Evolutionary conservation across 2,329 filamentous ascomycete genomes (phyloP).

Genomic region (Aspergillus tamarii): DNA sequence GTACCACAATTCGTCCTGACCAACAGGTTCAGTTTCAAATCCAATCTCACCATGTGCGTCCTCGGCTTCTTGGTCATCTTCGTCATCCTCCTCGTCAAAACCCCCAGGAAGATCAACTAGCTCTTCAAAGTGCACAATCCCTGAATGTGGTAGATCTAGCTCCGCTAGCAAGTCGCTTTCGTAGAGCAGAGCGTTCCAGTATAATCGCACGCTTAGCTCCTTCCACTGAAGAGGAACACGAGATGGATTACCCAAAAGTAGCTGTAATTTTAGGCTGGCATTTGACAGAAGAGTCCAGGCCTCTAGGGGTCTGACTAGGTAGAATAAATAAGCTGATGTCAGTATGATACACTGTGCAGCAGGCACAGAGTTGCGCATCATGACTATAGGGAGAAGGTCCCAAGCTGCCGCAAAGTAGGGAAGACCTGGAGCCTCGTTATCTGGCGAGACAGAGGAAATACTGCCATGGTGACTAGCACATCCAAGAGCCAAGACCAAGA

Average conservation of each 20-base stretch:
- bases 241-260: conserved; percentile 73
- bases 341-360: conserved; percentile 80
- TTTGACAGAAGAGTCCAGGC: conserved; percentile 81
- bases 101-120: conserved; percentile 76
- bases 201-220: conserved; percentile 76
- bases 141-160: conserved; percentile 78
- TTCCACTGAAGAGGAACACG: conserved; percentile 71
- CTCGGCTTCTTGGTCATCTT: conserved; percentile 20
- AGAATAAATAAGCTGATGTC: conserved; percentile 80
- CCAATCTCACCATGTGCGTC: conserved; percentile 11
- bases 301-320: conserved; percentile 78
- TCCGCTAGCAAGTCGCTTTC: conserved; percentile 81
- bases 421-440: conserved; percentile 73
- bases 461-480: conserved; percentile 75
- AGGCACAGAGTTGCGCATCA: conserved; percentile 77
- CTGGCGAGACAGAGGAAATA: conserved; percentile 70
- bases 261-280: conserved; percentile 78
- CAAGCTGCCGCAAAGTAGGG: conserved; percentile 82
- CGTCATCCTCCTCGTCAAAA: conserved; percentile 69
- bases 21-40: conserved; percentile 59
- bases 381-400: conserved; percentile 74
- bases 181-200: conserved; percentile 81
- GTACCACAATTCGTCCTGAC: conserved; percentile 81
- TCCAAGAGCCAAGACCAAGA: conserved; percentile 76
- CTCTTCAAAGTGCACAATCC: conserved; percentile 81